phyloP scores from a whole-genome alignment of 2,329 filamentous ascomycete species.

The Aureobasidium sp. region DNA sequence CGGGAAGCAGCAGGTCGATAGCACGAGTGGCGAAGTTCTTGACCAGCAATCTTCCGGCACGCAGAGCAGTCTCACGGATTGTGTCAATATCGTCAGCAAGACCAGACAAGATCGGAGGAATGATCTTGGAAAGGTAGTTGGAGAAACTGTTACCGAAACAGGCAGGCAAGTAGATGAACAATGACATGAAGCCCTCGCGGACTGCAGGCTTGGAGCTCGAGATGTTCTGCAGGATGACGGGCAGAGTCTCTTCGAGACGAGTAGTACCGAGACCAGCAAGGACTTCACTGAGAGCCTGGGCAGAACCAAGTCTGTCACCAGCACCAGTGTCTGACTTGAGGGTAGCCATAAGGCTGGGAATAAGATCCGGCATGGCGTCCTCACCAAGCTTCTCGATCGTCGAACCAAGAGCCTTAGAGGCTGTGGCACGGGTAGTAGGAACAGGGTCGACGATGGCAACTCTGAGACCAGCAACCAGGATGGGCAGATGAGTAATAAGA shows the following conservation, averaged over 20 bases:
- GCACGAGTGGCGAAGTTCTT: slow-evolving; percentile 97
- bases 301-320: slow-evolving; percentile 89
- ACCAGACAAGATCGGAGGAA: slow-evolving; percentile 87
- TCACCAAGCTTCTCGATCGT: slow-evolving; percentile 98
- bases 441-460: slow-evolving; percentile 89
- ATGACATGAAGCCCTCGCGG: slow-evolving; percentile 97
- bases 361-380: slow-evolving; percentile 91
- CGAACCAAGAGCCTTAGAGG: slow-evolving; percentile 89
- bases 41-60: slow-evolving; percentile 85
- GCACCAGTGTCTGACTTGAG: slow-evolving; percentile 96
- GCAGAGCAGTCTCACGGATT: slow-evolving; percentile 91
- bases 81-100: slow-evolving; percentile 94
- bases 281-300: slow-evolving; percentile 92
- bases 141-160: slow-evolving; percentile 99
- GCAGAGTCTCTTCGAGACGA: slow-evolving; percentile 88
- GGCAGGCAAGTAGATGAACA: slow-evolving; percentile 97
- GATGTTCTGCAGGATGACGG: slow-evolving; percentile 93
- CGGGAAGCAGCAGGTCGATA: slow-evolving; percentile 86
- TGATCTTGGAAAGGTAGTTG: slow-evolving; percentile 89
- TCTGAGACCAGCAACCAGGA: slow-evolving; percentile 84
- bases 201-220: slow-evolving; percentile 83
- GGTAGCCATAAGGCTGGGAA: slow-evolving; percentile 93
- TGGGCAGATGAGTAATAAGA: slow-evolving; percentile 79
- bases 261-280: slow-evolving; percentile 88
- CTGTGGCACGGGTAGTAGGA: slow-evolving; percentile 89